These are phyloP conservation scores for Tilletiopsis washingtonensis DNA, from an alignment of 1,284 basidiomycete genomes.

Conservation along the genomic window DNA sequence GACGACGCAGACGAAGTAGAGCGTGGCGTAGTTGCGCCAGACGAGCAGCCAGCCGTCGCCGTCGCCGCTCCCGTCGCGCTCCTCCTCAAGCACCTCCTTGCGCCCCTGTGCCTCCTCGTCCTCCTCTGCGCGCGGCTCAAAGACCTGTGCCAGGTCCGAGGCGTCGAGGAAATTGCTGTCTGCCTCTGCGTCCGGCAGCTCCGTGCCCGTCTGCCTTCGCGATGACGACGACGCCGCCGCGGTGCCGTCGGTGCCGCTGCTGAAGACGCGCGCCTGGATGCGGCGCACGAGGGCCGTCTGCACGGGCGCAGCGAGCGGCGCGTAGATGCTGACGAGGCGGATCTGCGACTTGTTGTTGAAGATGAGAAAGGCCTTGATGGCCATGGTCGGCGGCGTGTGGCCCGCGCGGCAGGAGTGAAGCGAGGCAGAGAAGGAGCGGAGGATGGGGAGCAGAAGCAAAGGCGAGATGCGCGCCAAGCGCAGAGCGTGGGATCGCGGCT, in stretches of 20 bases:
- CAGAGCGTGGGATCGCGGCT: no score
- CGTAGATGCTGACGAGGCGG: not conserved
- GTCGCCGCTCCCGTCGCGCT: not conserved
- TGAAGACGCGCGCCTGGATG: not conserved
- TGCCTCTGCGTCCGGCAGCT: not conserved
- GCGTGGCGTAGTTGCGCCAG: slow-evolving; percentile 67
- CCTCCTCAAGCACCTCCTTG: not conserved
- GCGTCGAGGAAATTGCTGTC: not conserved
- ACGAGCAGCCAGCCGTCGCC: not conserved
- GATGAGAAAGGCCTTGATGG: not conserved
- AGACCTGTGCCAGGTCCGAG: not conserved
- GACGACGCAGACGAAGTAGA: slow-evolving; percentile 95
- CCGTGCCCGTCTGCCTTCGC: no score
- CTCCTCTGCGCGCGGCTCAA: not conserved
- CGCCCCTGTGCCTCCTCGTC: not conserved
- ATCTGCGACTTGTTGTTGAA: not conserved
- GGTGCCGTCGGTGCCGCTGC: not conserved
- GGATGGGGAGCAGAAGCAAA: no score
- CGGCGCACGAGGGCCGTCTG: not conserved
- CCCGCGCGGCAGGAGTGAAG: no score
- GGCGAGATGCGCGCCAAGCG: no score
- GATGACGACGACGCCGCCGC: not conserved
- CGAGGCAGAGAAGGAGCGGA: no score
- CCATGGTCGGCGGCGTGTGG: no score
- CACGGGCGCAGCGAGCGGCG: not conserved